These are phyloP conservation scores for Grosmannia huntii DNA, from an alignment of 2,329 filamentous ascomycete species.

Conservation along the genomic window DNA sequence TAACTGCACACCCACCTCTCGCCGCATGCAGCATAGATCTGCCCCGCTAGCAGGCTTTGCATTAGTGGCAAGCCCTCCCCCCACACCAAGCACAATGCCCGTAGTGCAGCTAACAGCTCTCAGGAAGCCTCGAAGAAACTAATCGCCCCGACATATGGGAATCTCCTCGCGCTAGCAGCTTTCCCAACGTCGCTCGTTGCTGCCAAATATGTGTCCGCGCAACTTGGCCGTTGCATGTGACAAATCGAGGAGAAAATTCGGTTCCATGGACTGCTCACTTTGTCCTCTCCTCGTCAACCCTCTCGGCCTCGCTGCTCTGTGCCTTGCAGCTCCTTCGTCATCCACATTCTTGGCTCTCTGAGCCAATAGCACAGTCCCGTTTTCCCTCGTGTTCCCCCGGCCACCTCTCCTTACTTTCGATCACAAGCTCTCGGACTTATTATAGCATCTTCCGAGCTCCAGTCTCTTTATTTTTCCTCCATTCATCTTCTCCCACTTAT, in stretches of 20 bases:
- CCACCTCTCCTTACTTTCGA: neutral
- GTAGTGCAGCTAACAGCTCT: neutral
- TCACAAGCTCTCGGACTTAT: neutral
- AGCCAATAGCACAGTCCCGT: neutral
- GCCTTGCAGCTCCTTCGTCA: neutral
- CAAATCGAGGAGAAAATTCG: slow-evolving; percentile 9
- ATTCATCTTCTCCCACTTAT: neutral
- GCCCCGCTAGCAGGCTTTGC: neutral
- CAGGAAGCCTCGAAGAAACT: neutral
- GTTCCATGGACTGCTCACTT: neutral
- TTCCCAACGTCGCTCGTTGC: neutral
- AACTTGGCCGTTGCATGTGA: neutral
- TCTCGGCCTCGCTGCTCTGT: neutral
- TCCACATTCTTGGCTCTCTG: neutral
- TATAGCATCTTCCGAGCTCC: neutral
- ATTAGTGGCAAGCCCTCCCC: neutral
- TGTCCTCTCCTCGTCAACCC: neutral
- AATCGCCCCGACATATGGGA: neutral
- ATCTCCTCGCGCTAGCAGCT: neutral
- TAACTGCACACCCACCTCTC: neutral
- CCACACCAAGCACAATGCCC: neutral
- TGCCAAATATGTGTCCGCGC: neutral
- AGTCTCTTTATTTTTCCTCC: too few species aligned
- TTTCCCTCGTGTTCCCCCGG: neutral
- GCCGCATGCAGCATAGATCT: neutral